Base-by-base conservation (phyloP, 2,329 filamentous ascomycete genomes). In the Fusarium nanum region DNA sequence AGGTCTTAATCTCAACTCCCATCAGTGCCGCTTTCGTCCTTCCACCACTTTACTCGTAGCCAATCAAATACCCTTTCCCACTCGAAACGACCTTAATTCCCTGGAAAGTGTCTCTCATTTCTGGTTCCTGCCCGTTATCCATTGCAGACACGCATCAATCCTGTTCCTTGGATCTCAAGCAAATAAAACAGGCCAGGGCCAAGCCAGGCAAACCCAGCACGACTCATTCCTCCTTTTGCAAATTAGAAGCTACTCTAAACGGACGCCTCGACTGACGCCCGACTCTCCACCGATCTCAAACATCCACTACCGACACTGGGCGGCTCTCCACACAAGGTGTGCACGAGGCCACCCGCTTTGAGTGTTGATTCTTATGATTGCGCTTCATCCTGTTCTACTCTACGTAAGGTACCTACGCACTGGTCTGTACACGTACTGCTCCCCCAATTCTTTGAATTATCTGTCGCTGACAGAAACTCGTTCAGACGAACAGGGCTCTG, bases 241-340 rank as follows among this genome's bases (percentile, higher is more conserved):
- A 60, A 59, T 56, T 45, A 46, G 42, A 53, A 62, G 37, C 52
- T 40, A 32, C 64, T 56, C 54, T 63, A 71, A 58, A 64, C 50
- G 25, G 63, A 50, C 55, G 37, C 58, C 60, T 60, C 50, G 32
- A 58, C 63, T 52, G 18, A 34, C 49, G 18, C 32, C 32, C 50
- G 55, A 30, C 50, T 64, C 64, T 56, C 67, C 58, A 71, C 67
- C 47, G 50, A 68, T 70, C 67, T 70, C 58, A 68, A 59, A 70
- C 67, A 55, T 56, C 50, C 67, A 68, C 67, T 70, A 64, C 55
- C 60, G 50, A 57, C 46, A 64, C 46, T 68, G 64, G 64, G 50
- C 54, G 45, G 37, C 67, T 58, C 67, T 62, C 57, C 67, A 48
- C 60, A 50, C 49, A 50, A 60, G 49, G 63, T 55, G 42, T 47